These are phyloP conservation scores for Leccinum longicurvipes DNA, from an alignment of 768 basidiomycete species.

Conservation along the genomic window DNA sequence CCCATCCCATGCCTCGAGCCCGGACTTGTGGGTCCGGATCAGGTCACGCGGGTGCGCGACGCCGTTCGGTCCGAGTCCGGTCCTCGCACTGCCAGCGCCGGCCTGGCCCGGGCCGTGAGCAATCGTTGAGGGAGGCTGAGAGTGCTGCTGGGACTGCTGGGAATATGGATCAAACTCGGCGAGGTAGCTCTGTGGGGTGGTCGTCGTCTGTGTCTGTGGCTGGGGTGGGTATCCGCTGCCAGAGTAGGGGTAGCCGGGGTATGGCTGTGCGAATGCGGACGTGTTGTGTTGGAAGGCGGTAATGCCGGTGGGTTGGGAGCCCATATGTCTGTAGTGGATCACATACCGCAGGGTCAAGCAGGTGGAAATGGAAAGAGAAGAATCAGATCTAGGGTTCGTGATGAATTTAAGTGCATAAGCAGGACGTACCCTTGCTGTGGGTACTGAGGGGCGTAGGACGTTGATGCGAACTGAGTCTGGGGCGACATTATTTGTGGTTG, in stretches of 20 bases:
- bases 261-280: slow-evolving; percentile 56
- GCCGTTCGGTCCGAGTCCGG: slow-evolving; percentile 17
- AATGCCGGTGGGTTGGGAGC: slow-evolving; percentile 31
- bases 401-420: neutral
- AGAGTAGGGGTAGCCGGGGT: slow-evolving; percentile 28
- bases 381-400: slow-evolving; percentile 1
- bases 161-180: slow-evolving; percentile 43
- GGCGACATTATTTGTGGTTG: slow-evolving; percentile 18
- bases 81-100: neutral
- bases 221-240: slow-evolving; percentile 25
- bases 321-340: slow-evolving; percentile 21
- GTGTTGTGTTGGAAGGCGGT: slow-evolving; percentile 43
- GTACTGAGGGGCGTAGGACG: slow-evolving; percentile 25
- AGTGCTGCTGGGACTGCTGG: slow-evolving; percentile 7
- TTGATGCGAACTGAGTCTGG: slow-evolving; percentile 22
- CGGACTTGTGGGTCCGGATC: slow-evolving; percentile 60
- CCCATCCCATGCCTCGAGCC: slow-evolving; percentile 72
- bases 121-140: neutral
- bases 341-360: neutral
- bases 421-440: slow-evolving; percentile 19
- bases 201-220: slow-evolving; percentile 11
- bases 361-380: neutral
- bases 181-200: slow-evolving; percentile 23
- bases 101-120: neutral
- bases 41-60: slow-evolving; percentile 62